These are phyloP conservation scores for Hyphopichia fennica DNA, from an alignment of 1,139 yeast genomes.

Conservation along the genomic window DNA sequence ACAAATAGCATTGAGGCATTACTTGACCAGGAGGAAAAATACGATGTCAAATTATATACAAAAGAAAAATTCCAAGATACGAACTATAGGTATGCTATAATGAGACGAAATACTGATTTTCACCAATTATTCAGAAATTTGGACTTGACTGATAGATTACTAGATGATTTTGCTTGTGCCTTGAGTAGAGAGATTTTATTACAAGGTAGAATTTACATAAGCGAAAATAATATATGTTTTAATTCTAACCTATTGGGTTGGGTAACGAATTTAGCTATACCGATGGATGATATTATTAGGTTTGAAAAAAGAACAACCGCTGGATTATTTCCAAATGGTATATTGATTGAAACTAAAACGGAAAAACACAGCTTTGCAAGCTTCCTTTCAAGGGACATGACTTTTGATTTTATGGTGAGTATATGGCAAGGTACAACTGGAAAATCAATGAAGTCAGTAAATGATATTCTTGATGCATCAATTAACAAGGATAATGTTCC, in stretches of 20 bases:
- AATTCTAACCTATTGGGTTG: conserved; percentile 91
- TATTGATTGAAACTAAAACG: conserved; percentile 67
- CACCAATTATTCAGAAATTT: conserved; percentile 72
- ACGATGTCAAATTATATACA: conserved; percentile 36
- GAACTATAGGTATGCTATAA: conserved; percentile 57
- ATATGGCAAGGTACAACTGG: conserved; percentile 50
- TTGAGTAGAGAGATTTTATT: conserved; percentile 80
- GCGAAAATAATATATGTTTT: conserved; percentile 81
- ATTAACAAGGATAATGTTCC: conserved; percentile 7
- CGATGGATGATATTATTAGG: conserved; percentile 67
- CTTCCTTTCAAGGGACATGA: conserved; percentile 77
- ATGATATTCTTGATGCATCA: conserved; percentile 8
- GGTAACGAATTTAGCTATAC: conserved; percentile 79
- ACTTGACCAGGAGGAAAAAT: conserved; percentile 21
- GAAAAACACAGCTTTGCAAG: conserved; percentile 81
- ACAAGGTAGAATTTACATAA: conserved; percentile 88
- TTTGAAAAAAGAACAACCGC: conserved; percentile 84
- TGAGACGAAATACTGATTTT: conserved; percentile 73
- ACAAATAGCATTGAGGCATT: conserved; percentile 6
- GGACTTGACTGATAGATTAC: conserved; percentile 66
- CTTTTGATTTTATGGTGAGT: conserved; percentile 65
- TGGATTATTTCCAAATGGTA: conserved; percentile 90
- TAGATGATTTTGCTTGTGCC: conserved; percentile 91
- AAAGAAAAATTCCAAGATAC: conserved; percentile 37
- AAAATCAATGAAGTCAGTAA: conserved; percentile 12